Percentiles rank a stretch among this genome's conserved stretches.
Evolutionary conservation across 148 eudicot genomes (phyloP).

Genomic region (Heliamphora exappendiculata): DNA sequence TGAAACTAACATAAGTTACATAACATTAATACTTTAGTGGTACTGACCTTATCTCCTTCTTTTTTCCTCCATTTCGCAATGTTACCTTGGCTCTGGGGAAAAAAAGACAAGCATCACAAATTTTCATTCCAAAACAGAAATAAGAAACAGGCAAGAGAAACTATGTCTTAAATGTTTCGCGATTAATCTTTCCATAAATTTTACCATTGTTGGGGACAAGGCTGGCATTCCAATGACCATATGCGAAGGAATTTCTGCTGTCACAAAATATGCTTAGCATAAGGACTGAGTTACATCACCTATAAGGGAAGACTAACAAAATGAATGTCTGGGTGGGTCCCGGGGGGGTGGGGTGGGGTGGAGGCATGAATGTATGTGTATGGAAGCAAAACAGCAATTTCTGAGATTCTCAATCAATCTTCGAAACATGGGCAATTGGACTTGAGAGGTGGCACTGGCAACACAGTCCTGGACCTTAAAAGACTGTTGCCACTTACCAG

Average conservation of each 20-base stretch:
- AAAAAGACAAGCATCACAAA: neutral
- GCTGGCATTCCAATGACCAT: conserved; percentile 84
- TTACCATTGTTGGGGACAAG: conserved; percentile 94
- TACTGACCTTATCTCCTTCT: conserved; percentile 90
- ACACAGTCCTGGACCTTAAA: no score
- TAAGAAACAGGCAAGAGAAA: neutral
- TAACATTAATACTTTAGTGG: neutral
- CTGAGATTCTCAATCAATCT: neutral
- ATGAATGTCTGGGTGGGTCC: neutral
- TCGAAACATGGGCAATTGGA: neutral
- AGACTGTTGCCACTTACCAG: neutral
- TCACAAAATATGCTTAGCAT: conserved; percentile 15
- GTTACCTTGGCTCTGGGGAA: conserved; percentile 83
- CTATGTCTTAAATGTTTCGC: neutral
- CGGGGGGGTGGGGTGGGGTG: no score
- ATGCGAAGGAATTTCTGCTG: conserved; percentile 56
- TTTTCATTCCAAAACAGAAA: neutral
- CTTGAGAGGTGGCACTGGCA: conserved; percentile 1
- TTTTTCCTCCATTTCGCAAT: conserved; percentile 82
- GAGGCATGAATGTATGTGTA: no score
- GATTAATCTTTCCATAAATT: neutral
- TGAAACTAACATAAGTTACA: neutral
- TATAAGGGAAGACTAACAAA: neutral
- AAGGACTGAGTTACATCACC: neutral
- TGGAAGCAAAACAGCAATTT: no score